phyloP scores from a whole-genome alignment of 805 yeast species.

The Pichia thaimueangensis region DNA sequence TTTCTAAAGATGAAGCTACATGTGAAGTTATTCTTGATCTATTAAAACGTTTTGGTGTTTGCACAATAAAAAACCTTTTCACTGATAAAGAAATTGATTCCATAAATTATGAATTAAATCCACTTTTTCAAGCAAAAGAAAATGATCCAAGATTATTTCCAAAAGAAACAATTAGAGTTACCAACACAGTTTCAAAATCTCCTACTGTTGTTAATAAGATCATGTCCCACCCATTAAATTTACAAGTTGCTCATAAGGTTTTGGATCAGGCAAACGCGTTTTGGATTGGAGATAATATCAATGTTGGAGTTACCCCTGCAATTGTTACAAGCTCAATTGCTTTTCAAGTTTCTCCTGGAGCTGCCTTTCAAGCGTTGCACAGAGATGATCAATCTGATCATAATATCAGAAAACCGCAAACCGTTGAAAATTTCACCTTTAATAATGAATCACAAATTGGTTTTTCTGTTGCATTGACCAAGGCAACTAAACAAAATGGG shows the following conservation, averaged over 20 bases:
- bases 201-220: constrained; percentile 7
- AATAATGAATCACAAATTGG: constrained; percentile 18
- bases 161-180: constrained; percentile 10
- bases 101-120: constrained; percentile 8
- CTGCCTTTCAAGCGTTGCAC: constrained; percentile 10
- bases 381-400: constrained; percentile 14
- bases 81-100: constrained; percentile 1
- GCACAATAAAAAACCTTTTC: constrained; percentile 5
- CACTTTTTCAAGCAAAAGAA: constrained; percentile 6
- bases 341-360: constrained; percentile 9
- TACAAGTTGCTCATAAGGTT: constrained; percentile 2
- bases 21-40: constrained; percentile 1
- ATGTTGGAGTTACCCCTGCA: constrained; percentile 7
- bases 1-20: constrained; percentile 8
- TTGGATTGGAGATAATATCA: constrained; percentile 11
- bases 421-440: not conserved
- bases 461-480: constrained; percentile 22
- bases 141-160: constrained; percentile 12
- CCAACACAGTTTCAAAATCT: constrained; percentile 10
- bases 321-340: constrained; percentile 9
- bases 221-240: constrained; percentile 6
- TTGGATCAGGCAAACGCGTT: constrained; percentile 10
- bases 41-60: constrained; percentile 7
- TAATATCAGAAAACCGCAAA: constrained; percentile 8
- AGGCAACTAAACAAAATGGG: constrained; percentile 26